phyloP scores from a whole-genome alignment of 1,284 basidiomycete species.

The Peniophora sp. region DNA sequence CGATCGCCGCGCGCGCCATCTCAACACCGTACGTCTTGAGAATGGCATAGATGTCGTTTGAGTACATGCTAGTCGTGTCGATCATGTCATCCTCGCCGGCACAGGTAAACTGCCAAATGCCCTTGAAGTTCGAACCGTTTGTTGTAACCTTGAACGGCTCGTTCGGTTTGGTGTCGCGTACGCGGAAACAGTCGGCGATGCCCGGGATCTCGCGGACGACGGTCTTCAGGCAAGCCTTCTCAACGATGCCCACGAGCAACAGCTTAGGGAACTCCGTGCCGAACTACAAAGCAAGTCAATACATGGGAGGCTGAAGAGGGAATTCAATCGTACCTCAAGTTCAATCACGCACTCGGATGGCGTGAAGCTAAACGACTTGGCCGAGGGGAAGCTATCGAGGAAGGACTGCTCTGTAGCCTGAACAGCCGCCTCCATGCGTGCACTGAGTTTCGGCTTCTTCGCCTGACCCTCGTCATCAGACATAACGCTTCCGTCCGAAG shows the following conservation, averaged over 20 bases:
- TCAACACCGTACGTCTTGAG: constrained; percentile 95
- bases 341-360: constrained; percentile 70
- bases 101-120: constrained; percentile 84
- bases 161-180: constrained; percentile 48
- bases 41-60: constrained; percentile 94
- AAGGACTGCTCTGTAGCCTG: constrained; percentile 43
- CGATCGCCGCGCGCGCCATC: constrained; percentile 90
- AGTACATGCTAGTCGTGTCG: constrained; percentile 80
- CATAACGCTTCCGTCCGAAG: constrained; percentile 34
- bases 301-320: background rate
- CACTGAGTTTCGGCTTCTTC: constrained; percentile 20
- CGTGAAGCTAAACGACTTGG: constrained; percentile 73
- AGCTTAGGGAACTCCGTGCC: constrained; percentile 77
- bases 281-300: constrained; percentile 36
- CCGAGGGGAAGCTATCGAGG: constrained; percentile 44
- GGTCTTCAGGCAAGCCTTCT: constrained; percentile 76
- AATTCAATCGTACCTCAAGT: constrained; percentile 56
- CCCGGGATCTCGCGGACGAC: constrained; percentile 85
- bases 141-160: constrained; percentile 63
- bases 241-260: constrained; percentile 85
- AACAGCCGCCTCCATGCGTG: constrained; percentile 31
- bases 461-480: constrained; percentile 20
- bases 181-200: constrained; percentile 78
- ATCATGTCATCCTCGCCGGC: constrained; percentile 60
- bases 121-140: constrained; percentile 88